Evolutionary conservation across 164 flowering plant species (phyloP).

Genomic region (Chimonanthus salicifolius): DNA sequence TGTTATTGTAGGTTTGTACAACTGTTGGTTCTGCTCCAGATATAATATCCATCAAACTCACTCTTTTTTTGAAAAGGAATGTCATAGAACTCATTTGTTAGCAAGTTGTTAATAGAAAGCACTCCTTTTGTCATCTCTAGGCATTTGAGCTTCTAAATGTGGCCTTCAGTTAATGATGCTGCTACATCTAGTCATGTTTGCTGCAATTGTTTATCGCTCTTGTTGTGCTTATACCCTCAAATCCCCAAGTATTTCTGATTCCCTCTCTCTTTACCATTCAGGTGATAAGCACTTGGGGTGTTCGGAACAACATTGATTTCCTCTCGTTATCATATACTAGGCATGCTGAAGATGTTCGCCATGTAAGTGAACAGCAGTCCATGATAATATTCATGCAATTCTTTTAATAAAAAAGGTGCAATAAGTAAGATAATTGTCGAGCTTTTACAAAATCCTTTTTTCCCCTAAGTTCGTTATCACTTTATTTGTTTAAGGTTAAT

Average conservation of each 20-base stretch:
- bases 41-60: no score
- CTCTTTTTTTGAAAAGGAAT: no score
- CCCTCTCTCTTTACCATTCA: slow-evolving; percentile 20
- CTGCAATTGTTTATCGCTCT: not conserved
- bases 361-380: slow-evolving; percentile 35
- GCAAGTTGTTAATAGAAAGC: no score
- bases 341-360: slow-evolving; percentile 89
- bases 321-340: slow-evolving; percentile 87
- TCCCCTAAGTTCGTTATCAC: not conserved
- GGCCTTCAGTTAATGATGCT: no score
- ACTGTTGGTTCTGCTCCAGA: no score
- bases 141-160: no score
- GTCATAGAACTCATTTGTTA: no score
- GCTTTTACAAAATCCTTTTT: not conserved
- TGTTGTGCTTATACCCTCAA: slow-evolving; percentile 1
- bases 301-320: slow-evolving; percentile 79
- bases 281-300: slow-evolving; percentile 96
- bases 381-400: no score
- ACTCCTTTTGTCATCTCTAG: no score
- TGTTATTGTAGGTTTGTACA: no score
- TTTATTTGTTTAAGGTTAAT: not conserved
- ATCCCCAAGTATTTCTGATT: not conserved
- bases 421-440: no score
- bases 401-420: no score
- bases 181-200: not conserved